Evolutionary conservation across 1,139 yeast genomes (phyloP).

Genomic region (Hansenula lynferdii): DNA sequence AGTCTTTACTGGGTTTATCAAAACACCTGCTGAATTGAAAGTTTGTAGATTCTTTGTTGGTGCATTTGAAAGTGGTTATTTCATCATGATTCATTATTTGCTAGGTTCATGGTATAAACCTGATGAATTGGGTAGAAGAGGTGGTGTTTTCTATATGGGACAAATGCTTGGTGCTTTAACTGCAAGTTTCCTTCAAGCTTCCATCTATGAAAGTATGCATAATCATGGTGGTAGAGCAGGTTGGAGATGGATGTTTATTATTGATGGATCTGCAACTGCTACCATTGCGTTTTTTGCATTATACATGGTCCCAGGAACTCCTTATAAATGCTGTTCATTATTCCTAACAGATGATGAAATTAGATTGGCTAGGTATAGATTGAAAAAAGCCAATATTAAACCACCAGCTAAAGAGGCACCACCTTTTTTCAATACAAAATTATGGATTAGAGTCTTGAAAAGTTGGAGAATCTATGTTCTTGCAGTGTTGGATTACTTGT

Average conservation of each 20-base stretch:
- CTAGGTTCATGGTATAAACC: conserved; percentile 28
- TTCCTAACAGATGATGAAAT: conserved; percentile 31
- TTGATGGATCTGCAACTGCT: conserved; percentile 48
- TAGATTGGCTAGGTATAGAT: conserved; percentile 27
- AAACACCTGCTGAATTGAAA: conserved; percentile 36
- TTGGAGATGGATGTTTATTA: conserved; percentile 64
- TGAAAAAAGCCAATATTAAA: conserved; percentile 11
- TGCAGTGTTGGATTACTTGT: conserved; percentile 42
- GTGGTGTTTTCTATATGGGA: conserved; percentile 54
- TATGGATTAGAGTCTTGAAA: conserved; percentile 40
- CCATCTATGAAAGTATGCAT: conserved; percentile 42
- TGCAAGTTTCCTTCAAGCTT: conserved; percentile 62
- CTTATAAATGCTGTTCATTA: conserved; percentile 20
- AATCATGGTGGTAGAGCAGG: conserved; percentile 44
- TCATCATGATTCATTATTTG: conserved; percentile 36
- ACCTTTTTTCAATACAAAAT: conserved; percentile 26
- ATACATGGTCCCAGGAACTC: conserved; percentile 58
- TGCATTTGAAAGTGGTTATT: conserved; percentile 57
- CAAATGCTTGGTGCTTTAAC: conserved; percentile 58
- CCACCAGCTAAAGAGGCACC: conserved; percentile 6
- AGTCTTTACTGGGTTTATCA: conserved; percentile 48
- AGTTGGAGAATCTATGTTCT: conserved; percentile 48
- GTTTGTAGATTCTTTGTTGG: conserved; percentile 55
- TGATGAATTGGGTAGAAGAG: conserved; percentile 34
- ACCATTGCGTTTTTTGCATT: conserved; percentile 38